A percentile compares a stretch with the other conserved stretches of the same genome.
Conservation (phyloP, 83 land plant genomes). For the Picea engelmannii region DNA sequence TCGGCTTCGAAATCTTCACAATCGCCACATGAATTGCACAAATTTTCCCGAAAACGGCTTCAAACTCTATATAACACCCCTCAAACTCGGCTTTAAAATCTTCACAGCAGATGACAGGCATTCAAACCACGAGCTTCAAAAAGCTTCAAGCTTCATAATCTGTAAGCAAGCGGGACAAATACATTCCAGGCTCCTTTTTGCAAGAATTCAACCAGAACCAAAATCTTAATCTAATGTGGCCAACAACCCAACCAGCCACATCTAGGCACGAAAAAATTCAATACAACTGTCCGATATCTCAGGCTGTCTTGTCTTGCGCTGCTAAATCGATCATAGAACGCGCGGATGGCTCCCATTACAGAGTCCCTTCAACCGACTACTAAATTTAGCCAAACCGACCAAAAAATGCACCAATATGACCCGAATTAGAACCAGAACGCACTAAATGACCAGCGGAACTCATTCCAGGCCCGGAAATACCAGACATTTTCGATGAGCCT, state of each 20-base stretch:
- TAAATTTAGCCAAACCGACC: background rate
- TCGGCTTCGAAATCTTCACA: background rate
- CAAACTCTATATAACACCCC: background rate
- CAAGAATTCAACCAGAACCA: no score
- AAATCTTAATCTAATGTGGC: no score
- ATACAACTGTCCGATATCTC: no score
- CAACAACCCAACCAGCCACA: no score
- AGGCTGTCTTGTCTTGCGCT: no score
- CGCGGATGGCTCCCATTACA: background rate
- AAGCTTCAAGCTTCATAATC: background rate
- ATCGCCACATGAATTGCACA: background rate
- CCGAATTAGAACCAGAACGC: background rate
- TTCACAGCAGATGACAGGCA: background rate
- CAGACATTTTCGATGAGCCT: background rate
- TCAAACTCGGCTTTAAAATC: background rate
- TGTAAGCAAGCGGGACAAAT: background rate
- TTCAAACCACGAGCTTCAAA: background rate
- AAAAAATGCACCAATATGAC: background rate
- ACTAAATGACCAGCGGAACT: background rate
- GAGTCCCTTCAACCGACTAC: background rate
- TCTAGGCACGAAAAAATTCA: no score
- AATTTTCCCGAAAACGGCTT: background rate
- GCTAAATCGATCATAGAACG: no score
- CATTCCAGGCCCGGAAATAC: background rate
- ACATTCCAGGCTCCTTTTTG: background rate